A percentile compares a stretch with the other conserved stretches of the same genome.
Evolutionary conservation across 1,139 yeast genomes (phyloP).

Genomic region (Entelexis sorbosivorans): DNA sequence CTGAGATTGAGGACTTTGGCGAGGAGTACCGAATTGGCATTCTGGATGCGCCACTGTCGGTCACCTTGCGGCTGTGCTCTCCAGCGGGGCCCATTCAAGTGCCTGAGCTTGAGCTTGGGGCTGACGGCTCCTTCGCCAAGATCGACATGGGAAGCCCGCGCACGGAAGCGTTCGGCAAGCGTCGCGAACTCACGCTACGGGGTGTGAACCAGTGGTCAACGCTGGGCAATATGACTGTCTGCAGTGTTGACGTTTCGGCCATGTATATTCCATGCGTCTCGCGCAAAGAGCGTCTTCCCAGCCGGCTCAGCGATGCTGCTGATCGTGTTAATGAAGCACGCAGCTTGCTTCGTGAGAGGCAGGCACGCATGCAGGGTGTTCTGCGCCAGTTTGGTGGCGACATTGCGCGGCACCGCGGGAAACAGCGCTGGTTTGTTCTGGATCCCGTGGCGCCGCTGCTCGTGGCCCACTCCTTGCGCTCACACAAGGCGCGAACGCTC

Average conservation of each 20-base stretch:
- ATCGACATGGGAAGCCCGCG: constrained; percentile 37
- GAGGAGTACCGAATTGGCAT: constrained; percentile 80
- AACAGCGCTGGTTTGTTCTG: constrained; percentile 51
- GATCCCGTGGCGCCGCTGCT: constrained; percentile 43
- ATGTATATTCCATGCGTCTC: constrained; percentile 52
- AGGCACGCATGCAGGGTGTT: constrained; percentile 40
- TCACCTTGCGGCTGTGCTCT: constrained; percentile 15
- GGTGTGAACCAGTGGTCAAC: constrained; percentile 14
- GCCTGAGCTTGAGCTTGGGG: constrained; percentile 34
- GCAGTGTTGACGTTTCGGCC: constrained; percentile 30
- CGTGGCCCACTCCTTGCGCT: constrained; percentile 53
- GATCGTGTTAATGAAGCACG: constrained; percentile 29
- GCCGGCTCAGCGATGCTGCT: constrained; percentile 42
- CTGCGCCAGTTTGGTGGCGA: constrained; percentile 73
- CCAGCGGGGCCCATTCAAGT: neutral
- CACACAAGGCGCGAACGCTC: constrained; percentile 56
- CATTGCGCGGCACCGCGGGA: constrained; percentile 42
- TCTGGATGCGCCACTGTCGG: constrained; percentile 24
- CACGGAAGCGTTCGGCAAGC: constrained; percentile 9
- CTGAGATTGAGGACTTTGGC: constrained; percentile 37
- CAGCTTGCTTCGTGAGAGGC: constrained; percentile 12
- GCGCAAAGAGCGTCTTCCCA: constrained; percentile 41
- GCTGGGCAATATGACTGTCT: constrained; percentile 1
- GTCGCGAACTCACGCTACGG: neutral
- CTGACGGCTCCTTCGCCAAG: constrained; percentile 82